Conservation (phyloP, 164 flowering plant genomes). For the Magnolia officinalis region DNA sequence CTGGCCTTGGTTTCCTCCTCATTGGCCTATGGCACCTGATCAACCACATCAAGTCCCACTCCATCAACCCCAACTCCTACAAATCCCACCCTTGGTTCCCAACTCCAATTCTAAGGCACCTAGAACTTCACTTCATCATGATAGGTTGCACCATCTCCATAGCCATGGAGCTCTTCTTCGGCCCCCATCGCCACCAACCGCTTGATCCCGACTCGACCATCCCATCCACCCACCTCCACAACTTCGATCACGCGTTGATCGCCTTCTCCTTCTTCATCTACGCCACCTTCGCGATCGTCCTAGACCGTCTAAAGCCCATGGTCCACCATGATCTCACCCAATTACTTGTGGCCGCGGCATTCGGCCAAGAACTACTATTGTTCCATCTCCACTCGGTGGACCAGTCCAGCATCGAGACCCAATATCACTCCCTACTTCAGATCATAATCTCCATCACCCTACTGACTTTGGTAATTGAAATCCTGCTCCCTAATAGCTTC, state of each 20-base stretch:
- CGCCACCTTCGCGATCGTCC: conserved; percentile 25
- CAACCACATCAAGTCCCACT: conserved; percentile 32
- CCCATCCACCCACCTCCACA: conserved; percentile 37
- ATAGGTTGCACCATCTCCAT: conserved; percentile 19
- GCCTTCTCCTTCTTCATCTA: conserved; percentile 29
- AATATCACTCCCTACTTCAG: conserved; percentile 52
- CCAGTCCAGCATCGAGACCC: conserved; percentile 56
- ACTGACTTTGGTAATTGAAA: conserved; percentile 55
- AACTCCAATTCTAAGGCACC: conserved; percentile 14
- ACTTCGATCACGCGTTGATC: conserved; percentile 39
- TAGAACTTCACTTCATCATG: conserved; percentile 37
- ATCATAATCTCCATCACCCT: conserved; percentile 34
- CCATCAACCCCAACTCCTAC: conserved; percentile 21
- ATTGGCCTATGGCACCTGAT: conserved; percentile 44
- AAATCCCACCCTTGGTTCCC: conserved; percentile 31
- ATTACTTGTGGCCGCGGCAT: conserved; percentile 53
- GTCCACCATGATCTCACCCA: conserved; percentile 35
- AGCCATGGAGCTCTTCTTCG: conserved; percentile 34
- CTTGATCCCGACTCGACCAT: conserved; percentile 34
- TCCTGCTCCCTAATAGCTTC: conserved; percentile 46
- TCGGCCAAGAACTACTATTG: conserved; percentile 62
- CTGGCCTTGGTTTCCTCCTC: conserved; percentile 32
- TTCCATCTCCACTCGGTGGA: conserved; percentile 61
- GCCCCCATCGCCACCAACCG: conserved; percentile 31
- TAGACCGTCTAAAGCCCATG: conserved; percentile 26